Percentiles rank a stretch among this genome's conserved stretches.
These are phyloP conservation scores for Parastagonospora nodorum DNA, from an alignment of 2,329 filamentous ascomycete species.

Conservation along the genomic window DNA sequence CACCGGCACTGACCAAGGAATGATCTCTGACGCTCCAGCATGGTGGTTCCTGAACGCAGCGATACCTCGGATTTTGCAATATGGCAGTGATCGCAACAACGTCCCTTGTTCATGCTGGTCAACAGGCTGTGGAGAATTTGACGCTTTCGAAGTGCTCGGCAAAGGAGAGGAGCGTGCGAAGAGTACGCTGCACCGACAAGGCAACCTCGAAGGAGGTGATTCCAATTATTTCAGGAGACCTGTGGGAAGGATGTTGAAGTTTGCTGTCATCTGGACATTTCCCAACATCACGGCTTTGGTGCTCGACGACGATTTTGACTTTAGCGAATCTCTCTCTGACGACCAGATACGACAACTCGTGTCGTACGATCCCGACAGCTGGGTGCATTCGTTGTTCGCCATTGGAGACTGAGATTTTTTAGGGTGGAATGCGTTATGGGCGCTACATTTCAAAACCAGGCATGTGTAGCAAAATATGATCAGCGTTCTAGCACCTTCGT, in stretches of 20 bases:
- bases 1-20: constrained; percentile 33
- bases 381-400: constrained; percentile 47
- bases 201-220: constrained; percentile 65
- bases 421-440: not conserved
- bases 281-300: constrained; percentile 42
- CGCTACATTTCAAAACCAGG: not conserved
- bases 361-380: constrained; percentile 41
- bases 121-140: constrained; percentile 73
- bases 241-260: constrained; percentile 62
- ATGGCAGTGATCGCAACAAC: constrained; percentile 55
- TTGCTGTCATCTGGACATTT: constrained; percentile 53
- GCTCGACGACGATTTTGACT: constrained; percentile 46
- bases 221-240: constrained; percentile 76
- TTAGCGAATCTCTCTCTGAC: constrained; percentile 41
- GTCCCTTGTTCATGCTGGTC: constrained; percentile 72
- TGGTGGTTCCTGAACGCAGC: constrained; percentile 77
- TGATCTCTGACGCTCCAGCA: constrained; percentile 70
- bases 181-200: constrained; percentile 67
- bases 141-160: constrained; percentile 74
- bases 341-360: constrained; percentile 43
- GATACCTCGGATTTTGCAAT: constrained; percentile 73
- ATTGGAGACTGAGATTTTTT: constrained; percentile 31
- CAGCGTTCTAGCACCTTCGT: not conserved
- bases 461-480: not conserved
- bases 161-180: constrained; percentile 69